Conservation (phyloP, 1,284 basidiomycete species). For the Malassezia slooffiae region DNA sequence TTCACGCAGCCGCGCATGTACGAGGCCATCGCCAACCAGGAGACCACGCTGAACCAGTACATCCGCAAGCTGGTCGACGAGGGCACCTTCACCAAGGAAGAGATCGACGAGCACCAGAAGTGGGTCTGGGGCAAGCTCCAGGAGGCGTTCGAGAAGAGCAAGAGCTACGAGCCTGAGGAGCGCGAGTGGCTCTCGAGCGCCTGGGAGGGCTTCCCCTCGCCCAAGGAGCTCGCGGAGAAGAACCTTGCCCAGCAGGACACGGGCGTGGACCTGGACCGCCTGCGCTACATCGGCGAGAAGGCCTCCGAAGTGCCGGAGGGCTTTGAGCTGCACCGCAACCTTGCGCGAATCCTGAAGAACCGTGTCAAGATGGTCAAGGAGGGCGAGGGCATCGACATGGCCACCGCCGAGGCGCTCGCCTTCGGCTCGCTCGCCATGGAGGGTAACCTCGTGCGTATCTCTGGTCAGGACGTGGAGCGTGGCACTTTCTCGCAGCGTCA, state of each 20-base stretch:
- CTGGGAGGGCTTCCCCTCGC: constrained; percentile 97
- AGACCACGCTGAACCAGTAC: constrained; percentile 82
- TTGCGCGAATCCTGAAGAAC: constrained; percentile 76
- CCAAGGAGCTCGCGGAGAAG: constrained; percentile 84
- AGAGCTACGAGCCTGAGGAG: constrained; percentile 73
- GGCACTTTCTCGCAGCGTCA: constrained; percentile 99
- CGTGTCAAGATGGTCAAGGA: constrained; percentile 84
- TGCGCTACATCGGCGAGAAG: constrained; percentile 73
- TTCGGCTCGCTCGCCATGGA: constrained; percentile 86
- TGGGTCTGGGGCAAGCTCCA: constrained; percentile 99
- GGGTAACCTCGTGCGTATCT: constrained; percentile 85
- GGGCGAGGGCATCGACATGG: constrained; percentile 90
- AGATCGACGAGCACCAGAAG: constrained; percentile 95
- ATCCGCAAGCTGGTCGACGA: constrained; percentile 79
- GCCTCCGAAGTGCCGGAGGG: constrained; percentile 71
- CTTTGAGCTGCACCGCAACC: constrained; percentile 83
- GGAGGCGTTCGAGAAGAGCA: constrained; percentile 74
- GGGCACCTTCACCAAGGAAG: constrained; percentile 84
- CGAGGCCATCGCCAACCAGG: constrained; percentile 87
- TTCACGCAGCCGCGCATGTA: constrained; percentile 99
- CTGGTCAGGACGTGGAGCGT: constrained; percentile 97
- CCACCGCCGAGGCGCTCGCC: constrained; percentile 95
- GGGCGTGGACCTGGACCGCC: constrained; percentile 65
- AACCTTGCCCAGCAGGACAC: constrained; percentile 80
- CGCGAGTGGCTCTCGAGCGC: constrained; percentile 90